phyloP scores from a whole-genome alignment of 192 early-diverging fungal species.

The Phycomyces nitens region DNA sequence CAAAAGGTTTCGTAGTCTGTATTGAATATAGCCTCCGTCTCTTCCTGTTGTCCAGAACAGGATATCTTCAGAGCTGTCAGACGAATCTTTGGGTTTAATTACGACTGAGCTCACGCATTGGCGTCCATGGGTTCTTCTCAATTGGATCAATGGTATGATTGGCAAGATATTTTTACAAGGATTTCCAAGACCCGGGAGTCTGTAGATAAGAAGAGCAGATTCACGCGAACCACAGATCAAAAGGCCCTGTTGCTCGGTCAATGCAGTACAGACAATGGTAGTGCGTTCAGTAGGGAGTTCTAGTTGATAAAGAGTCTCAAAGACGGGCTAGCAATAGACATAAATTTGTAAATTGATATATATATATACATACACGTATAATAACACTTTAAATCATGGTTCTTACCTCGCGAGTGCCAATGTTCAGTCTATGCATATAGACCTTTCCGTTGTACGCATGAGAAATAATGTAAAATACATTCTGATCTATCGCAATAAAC shows the following conservation, averaged over 20 bases:
- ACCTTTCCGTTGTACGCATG: slow-evolving; percentile 33
- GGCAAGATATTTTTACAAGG: neutral
- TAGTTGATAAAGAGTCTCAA: slow-evolving; percentile 24
- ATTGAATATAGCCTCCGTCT: slow-evolving; percentile 60
- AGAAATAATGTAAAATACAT: slow-evolving; percentile 38
- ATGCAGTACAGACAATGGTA: slow-evolving; percentile 27
- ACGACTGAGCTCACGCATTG: slow-evolving; percentile 49
- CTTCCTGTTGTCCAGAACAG: slow-evolving; percentile 59
- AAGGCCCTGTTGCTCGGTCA: slow-evolving; percentile 18
- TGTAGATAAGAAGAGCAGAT: slow-evolving; percentile 37
- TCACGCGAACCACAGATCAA: slow-evolving; percentile 43
- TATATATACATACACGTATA: too few relatives aligned
- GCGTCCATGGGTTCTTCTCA: slow-evolving; percentile 41
- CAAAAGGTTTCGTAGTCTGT: slow-evolving; percentile 36
- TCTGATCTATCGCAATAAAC: slow-evolving; percentile 6
- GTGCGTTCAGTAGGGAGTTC: slow-evolving; percentile 24
- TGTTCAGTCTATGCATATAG: slow-evolving; percentile 31
- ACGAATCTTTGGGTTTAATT: slow-evolving; percentile 1
- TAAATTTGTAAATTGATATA: neutral
- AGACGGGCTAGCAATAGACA: slow-evolving; percentile 11
- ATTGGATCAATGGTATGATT: slow-evolving; percentile 32
- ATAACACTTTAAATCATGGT: too few relatives aligned
- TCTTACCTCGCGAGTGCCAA: slow-evolving; percentile 7
- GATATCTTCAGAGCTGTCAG: slow-evolving; percentile 27
- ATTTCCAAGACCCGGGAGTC: slow-evolving; percentile 3